Evolutionary conservation across 2,329 filamentous ascomycete species (phyloP).

Genomic region (Pseudogymnoascus sp.): DNA sequence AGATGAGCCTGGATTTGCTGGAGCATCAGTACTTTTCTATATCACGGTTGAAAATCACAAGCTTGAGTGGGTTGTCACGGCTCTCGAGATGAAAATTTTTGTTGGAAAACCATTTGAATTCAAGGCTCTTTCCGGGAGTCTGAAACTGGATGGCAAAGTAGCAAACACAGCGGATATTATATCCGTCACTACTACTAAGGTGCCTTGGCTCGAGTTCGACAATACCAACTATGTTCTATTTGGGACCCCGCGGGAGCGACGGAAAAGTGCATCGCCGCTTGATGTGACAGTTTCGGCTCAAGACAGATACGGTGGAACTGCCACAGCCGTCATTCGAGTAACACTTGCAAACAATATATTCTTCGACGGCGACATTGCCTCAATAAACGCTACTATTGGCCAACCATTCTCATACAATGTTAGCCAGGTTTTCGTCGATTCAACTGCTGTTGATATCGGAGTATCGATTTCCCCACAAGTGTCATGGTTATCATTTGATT

Average conservation of each 20-base stretch:
- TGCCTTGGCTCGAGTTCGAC: constrained; percentile 66
- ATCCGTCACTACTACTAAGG: constrained; percentile 43
- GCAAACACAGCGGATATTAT: constrained; percentile 44
- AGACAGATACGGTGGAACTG: constrained; percentile 53
- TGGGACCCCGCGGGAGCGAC: constrained; percentile 51
- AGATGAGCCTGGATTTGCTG: constrained; percentile 71
- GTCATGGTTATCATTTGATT: constrained; percentile 25
- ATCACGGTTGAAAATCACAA: constrained; percentile 67
- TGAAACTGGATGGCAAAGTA: constrained; percentile 53
- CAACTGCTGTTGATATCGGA: constrained; percentile 20
- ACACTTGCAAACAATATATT: constrained; percentile 21
- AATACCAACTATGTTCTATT: constrained; percentile 52
- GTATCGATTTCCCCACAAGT: constrained; percentile 17
- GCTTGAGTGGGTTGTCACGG: constrained; percentile 55
- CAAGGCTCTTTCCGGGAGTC: constrained; percentile 40
- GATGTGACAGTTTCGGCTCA: constrained; percentile 56
- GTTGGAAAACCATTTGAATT: constrained; percentile 47
- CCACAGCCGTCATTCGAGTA: constrained; percentile 48
- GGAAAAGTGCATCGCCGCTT: constrained; percentile 45
- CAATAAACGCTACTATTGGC: constrained; percentile 22
- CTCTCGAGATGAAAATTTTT: constrained; percentile 52
- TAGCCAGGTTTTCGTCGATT: constrained; percentile 20
- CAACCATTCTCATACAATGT: constrained; percentile 22
- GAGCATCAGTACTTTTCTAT: constrained; percentile 58
- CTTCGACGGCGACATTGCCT: constrained; percentile 10